Evolutionary conservation across 164 flowering plant species (phyloP).

Genomic region (Saururus chinensis): DNA sequence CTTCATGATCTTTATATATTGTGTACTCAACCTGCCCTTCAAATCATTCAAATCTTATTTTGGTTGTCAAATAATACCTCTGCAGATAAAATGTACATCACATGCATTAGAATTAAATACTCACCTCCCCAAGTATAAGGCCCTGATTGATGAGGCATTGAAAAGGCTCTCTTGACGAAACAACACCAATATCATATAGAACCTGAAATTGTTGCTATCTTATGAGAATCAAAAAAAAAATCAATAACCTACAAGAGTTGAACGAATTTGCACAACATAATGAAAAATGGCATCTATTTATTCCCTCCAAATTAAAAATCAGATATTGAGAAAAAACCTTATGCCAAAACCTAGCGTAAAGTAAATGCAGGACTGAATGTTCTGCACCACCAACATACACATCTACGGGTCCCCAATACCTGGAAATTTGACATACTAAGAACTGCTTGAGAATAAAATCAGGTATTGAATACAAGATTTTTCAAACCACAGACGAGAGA

Average conservation of each 20-base stretch:
- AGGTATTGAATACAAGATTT: background rate
- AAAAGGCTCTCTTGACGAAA: constrained; percentile 92
- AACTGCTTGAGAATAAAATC: background rate
- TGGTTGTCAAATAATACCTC: constrained; percentile 13
- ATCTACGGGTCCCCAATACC: constrained; percentile 98
- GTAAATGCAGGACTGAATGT: constrained; percentile 96
- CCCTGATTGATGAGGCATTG: constrained; percentile 98
- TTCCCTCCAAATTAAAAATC: background rate
- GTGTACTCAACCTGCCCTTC: constrained; percentile 69
- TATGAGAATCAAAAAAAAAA: background rate
- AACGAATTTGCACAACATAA: too few relatives aligned
- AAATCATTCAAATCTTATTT: background rate
- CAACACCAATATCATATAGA: constrained; percentile 87
- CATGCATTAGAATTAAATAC: constrained; percentile 13
- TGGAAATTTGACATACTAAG: constrained; percentile 15
- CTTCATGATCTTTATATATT: constrained; percentile 53
- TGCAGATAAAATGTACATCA: background rate
- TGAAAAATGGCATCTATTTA: background rate
- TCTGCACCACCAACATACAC: constrained; percentile 98
- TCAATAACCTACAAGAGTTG: too few relatives aligned
- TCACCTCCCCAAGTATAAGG: constrained; percentile 91
- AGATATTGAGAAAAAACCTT: constrained; percentile 39
- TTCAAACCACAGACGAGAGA: too few relatives aligned
- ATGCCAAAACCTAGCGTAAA: constrained; percentile 97
- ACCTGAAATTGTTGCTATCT: constrained; percentile 34